phyloP scores from a whole-genome alignment of 257 asterid species.

The Jacaranda copaia region DNA sequence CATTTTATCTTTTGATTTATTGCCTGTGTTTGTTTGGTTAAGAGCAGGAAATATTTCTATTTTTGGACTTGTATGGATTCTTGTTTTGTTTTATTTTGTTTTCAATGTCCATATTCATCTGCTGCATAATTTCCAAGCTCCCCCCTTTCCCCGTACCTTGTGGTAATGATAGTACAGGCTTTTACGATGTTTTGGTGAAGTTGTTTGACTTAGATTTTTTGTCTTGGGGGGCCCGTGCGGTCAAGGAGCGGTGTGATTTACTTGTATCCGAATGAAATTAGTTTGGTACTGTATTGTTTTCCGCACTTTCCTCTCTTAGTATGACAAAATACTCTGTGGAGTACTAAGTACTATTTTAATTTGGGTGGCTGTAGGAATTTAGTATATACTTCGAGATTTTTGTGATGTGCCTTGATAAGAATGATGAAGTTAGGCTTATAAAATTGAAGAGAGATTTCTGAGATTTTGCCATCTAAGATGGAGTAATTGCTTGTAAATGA shows the following conservation, averaged over 20 bases:
- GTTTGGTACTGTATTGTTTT: not conserved
- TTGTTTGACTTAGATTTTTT: slow-evolving; percentile 4
- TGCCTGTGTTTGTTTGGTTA: not conserved
- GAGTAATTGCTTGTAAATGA: slow-evolving; percentile 18
- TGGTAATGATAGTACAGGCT: not conserved
- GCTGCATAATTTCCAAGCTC: not conserved
- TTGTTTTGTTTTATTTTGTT: slow-evolving; percentile 5
- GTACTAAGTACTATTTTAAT: not conserved
- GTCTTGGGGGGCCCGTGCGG: not conserved
- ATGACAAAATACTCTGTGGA: not conserved
- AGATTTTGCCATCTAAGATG: not conserved
- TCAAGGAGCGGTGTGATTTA: not conserved
- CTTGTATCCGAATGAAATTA: not conserved
- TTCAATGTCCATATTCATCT: not conserved
- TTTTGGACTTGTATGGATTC: not conserved
- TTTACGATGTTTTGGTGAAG: not conserved
- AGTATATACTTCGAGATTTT: slow-evolving; percentile 8
- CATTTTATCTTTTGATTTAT: slow-evolving; percentile 27
- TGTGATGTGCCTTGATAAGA: not conserved
- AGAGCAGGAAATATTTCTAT: not conserved
- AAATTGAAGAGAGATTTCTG: not conserved
- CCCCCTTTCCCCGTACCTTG: not conserved
- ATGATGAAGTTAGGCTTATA: not conserved
- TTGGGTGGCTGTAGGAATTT: not conserved
- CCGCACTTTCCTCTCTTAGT: not conserved